A percentile compares a stretch with the other conserved stretches of the same genome.
Conservation (phyloP, 2,329 filamentous ascomycete genomes). For the Apiospora arundinis region DNA sequence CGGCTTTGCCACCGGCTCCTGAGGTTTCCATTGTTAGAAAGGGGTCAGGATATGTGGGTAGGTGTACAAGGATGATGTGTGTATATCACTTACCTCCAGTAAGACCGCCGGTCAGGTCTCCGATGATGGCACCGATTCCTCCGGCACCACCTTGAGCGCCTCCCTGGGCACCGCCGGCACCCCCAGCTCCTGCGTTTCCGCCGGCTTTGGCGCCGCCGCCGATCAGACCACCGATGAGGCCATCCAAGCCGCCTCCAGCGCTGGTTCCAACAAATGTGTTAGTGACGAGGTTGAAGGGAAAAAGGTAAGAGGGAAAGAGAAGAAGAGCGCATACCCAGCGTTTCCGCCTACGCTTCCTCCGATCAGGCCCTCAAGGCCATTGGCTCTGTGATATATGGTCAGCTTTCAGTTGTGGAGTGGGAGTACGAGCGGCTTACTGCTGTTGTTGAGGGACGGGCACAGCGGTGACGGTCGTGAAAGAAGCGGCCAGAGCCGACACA, state of each 20-base stretch:
- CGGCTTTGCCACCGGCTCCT: not conserved
- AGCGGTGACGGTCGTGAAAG: slow-evolving; percentile 22
- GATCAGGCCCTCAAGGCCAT: not conserved
- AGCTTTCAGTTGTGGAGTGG: not conserved
- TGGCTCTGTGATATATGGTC: not conserved
- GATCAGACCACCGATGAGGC: not conserved
- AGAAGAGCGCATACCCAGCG: not conserved
- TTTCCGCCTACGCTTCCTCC: not conserved
- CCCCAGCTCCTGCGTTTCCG: not conserved
- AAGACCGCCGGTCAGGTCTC: slow-evolving; percentile 20
- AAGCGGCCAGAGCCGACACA: slow-evolving; percentile 25
- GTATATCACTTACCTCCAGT: not conserved
- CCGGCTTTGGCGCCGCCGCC: not conserved
- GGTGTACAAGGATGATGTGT: too few relatives aligned
- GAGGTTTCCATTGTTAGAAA: not conserved
- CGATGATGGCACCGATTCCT: slow-evolving; percentile 18
- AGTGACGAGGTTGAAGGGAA: not conserved
- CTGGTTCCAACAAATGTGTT: not conserved
- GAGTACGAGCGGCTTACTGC: not conserved
- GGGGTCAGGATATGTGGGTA: too few relatives aligned
- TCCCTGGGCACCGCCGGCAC: not conserved
- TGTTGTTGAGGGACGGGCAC: not conserved
- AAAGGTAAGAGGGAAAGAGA: not conserved
- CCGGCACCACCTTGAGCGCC: slow-evolving; percentile 7
- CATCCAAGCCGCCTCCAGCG: not conserved